Conservation (phyloP, 495 filamentous ascomycete genomes). For the Apiosordaria backusii region DNA sequence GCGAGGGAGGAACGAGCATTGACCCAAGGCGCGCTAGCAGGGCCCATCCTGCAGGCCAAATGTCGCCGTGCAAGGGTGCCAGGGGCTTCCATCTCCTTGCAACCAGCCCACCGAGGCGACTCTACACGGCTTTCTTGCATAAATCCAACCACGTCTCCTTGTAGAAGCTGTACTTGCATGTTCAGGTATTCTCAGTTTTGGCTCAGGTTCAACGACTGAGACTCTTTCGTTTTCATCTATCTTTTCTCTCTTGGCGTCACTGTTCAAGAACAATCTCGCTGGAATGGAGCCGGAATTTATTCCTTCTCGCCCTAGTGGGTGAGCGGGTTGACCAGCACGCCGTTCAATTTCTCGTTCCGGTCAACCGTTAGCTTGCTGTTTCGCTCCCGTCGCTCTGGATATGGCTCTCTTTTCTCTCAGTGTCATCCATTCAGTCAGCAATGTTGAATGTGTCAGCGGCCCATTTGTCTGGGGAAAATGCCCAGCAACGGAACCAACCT, state of each 20-base stretch:
- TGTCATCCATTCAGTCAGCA: not conserved
- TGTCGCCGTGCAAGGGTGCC: constrained; percentile 19
- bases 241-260: too few relatives aligned
- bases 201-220: too few relatives aligned
- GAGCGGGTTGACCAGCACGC: not conserved
- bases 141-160: not conserved
- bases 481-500: constrained; percentile 2
- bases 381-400: too few relatives aligned
- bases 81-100: not conserved
- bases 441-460: not conserved
- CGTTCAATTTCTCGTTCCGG: not conserved
- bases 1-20: constrained; percentile 27
- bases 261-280: not conserved
- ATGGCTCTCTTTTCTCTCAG: not conserved
- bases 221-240: too few relatives aligned
- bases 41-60: constrained; percentile 25
- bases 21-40: constrained; percentile 41
- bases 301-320: not conserved
- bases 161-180: not conserved
- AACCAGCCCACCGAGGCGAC: not conserved
- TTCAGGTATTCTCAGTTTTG: too few relatives aligned
- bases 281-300: not conserved
- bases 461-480: not conserved
- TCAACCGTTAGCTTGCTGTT: not conserved
- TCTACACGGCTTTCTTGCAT: not conserved